phyloP scores from a whole-genome alignment of 331 rosid genomes.

The Malus hybrid region DNA sequence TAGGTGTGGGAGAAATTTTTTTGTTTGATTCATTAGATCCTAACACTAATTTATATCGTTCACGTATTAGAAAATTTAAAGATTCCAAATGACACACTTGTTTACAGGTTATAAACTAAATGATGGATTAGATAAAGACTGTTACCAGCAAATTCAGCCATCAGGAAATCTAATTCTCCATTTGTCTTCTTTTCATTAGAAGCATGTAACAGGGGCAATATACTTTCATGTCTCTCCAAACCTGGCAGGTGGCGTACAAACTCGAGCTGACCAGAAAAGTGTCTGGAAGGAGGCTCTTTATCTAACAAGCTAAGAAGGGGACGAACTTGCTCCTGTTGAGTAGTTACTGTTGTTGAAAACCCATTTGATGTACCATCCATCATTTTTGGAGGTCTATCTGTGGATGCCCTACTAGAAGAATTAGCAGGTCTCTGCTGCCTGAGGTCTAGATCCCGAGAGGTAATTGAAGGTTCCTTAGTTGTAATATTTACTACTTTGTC shows the following conservation, averaged over 20 bases:
- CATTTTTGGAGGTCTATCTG: conserved; percentile 64
- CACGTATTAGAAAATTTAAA: too few species aligned
- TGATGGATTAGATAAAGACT: conserved; percentile 2
- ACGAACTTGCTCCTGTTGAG: conserved; percentile 83
- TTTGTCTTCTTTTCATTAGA: conserved; percentile 79
- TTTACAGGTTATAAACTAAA: not conserved
- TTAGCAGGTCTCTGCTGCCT: conserved; percentile 57
- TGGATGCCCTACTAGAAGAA: conserved; percentile 58
- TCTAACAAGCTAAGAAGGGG: conserved; percentile 98
- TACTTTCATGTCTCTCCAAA: conserved; percentile 94
- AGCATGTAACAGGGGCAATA: conserved; percentile 85
- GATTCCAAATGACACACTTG: not conserved
- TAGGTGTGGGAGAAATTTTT: not conserved
- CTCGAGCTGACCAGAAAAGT: conserved; percentile 93
- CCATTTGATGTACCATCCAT: conserved; percentile 69
- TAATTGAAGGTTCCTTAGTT: conserved; percentile 51
- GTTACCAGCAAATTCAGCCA: conserved; percentile 97
- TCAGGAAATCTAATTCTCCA: conserved; percentile 88
- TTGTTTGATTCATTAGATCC: not conserved
- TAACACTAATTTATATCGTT: not conserved
- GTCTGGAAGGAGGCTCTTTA: conserved; percentile 95
- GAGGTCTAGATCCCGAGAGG: conserved; percentile 54
- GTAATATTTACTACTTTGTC: conserved; percentile 42
- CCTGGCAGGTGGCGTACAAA: conserved; percentile 84
- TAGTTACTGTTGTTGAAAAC: conserved; percentile 33